A percentile compares a stretch with the other conserved stretches of the same genome.
phyloP scores from a whole-genome alignment of 768 basidiomycete species.

The Russula lepida region DNA sequence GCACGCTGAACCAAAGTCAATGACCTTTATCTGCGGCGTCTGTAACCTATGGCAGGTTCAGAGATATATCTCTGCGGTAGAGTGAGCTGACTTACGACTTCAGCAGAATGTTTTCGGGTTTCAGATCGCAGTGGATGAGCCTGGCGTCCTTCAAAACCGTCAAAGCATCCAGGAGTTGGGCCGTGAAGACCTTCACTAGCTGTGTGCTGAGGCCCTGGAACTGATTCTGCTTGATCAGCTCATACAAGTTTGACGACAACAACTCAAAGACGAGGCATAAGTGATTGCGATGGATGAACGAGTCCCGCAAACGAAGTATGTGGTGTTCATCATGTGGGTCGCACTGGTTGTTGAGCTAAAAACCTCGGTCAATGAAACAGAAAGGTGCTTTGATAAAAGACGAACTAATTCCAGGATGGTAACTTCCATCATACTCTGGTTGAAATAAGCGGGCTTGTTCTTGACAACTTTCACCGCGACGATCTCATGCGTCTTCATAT shows the following conservation, averaged over 20 bases:
- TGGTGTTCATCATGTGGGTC: constrained; percentile 96
- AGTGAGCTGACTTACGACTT: constrained; percentile 62
- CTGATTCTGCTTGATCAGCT: constrained; percentile 99
- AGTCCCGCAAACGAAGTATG: constrained; percentile 88
- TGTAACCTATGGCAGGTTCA: constrained; percentile 53
- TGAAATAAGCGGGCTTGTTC: constrained; percentile 99
- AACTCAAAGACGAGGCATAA: constrained; percentile 97
- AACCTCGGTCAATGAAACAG: background rate
- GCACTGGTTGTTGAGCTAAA: constrained; percentile 84
- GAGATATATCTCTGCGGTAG: constrained; percentile 5
- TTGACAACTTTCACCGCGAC: constrained; percentile 99
- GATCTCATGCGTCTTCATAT: constrained; percentile 98
- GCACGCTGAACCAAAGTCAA: constrained; percentile 98
- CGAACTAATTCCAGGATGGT: constrained; percentile 91
- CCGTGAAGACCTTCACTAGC: constrained; percentile 97
- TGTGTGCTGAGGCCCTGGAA: constrained; percentile 96
- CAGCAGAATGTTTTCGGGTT: constrained; percentile 96
- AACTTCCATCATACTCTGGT: constrained; percentile 99
- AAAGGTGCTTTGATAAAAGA: constrained; percentile 21
- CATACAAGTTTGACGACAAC: constrained; percentile 94
- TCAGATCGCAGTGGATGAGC: constrained; percentile 96
- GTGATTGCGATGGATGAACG: constrained; percentile 94
- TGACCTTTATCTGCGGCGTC: constrained; percentile 97
- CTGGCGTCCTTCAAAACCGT: constrained; percentile 91
- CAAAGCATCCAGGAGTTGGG: constrained; percentile 87